Evolutionary conservation across 192 early-diverging fungal species (phyloP).

Genomic region (Globomyces pollinis-pini): DNA sequence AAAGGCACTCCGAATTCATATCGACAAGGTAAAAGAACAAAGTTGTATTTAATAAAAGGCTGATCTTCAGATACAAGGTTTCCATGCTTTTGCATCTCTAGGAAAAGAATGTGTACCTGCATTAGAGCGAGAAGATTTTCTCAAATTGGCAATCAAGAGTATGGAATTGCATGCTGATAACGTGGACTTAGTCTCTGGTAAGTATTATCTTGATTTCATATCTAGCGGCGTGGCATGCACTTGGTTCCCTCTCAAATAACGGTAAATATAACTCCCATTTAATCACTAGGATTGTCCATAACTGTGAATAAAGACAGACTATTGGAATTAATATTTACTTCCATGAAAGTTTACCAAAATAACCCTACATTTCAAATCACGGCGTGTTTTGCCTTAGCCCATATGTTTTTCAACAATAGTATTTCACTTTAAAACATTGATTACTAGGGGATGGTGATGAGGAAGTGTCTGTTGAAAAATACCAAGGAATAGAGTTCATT

Average conservation of each 20-base stretch:
- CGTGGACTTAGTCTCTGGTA: slow-evolving; percentile 9
- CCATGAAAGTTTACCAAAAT: slow-evolving; percentile 17
- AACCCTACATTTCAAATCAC: slow-evolving; percentile 23
- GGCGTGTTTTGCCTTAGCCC: slow-evolving; percentile 29
- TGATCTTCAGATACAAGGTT: slow-evolving; percentile 24
- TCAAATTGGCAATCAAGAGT: neutral
- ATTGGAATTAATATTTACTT: slow-evolving; percentile 2
- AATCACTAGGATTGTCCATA: slow-evolving; percentile 7
- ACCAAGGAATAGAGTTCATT: slow-evolving; percentile 14
- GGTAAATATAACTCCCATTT: neutral
- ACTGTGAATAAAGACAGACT: neutral
- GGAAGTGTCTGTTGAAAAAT: neutral
- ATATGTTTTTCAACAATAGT: slow-evolving; percentile 7
- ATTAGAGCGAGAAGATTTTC: slow-evolving; percentile 18
- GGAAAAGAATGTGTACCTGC: neutral
- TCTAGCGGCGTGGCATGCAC: slow-evolving; percentile 14
- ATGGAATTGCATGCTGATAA: neutral
- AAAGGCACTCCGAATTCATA: slow-evolving; percentile 14
- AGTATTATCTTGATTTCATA: neutral
- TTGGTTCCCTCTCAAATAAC: slow-evolving; percentile 7
- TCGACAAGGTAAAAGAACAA: neutral
- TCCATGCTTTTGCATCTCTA: slow-evolving; percentile 24
- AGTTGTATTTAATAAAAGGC: too few relatives aligned
- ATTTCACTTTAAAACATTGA: neutral
- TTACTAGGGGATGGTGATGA: slow-evolving; percentile 3